Percentiles rank a stretch among this genome's conserved stretches.
phyloP scores from a whole-genome alignment of 192 early-diverging fungal genomes.

The Coemansia guatemalensis region DNA sequence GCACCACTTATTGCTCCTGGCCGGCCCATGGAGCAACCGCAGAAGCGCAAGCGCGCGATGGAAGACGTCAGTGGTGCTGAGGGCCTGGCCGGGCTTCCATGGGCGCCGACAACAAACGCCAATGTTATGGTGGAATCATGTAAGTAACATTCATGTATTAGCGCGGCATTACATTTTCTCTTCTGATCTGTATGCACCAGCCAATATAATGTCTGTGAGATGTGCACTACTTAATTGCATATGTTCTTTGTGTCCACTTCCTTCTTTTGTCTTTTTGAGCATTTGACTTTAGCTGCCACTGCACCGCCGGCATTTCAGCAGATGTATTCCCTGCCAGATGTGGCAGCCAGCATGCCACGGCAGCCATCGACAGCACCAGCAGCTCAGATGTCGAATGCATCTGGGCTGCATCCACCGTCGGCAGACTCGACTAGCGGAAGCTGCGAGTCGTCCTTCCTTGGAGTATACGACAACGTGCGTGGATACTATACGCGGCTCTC shows the following conservation, averaged over 20 bases:
- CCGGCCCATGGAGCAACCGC: slow-evolving; percentile 7
- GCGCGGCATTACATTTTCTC: background rate
- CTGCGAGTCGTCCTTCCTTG: slow-evolving; percentile 26
- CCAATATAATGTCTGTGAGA: background rate
- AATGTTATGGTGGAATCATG: slow-evolving; percentile 29
- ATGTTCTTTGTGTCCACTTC: background rate
- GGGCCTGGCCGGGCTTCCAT: slow-evolving; percentile 40
- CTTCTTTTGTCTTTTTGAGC: background rate
- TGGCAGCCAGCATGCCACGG: background rate
- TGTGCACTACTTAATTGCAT: slow-evolving; percentile 6
- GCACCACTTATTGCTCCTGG: too few relatives aligned
- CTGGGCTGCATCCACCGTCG: background rate
- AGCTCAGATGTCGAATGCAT: background rate
- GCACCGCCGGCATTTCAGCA: slow-evolving; percentile 37
- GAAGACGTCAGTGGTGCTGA: slow-evolving; percentile 35
- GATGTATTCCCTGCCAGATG: slow-evolving; percentile 19
- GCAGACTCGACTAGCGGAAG: background rate
- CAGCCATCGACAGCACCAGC: slow-evolving; percentile 10
- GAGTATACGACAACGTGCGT: slow-evolving; percentile 52
- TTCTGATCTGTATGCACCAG: background rate
- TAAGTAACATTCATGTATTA: slow-evolving; percentile 22
- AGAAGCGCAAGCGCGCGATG: slow-evolving; percentile 38
- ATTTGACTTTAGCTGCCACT: slow-evolving; percentile 16
- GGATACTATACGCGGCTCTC: slow-evolving; percentile 52
- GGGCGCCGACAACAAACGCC: slow-evolving; percentile 37